Conservation (phyloP, 371 early-diverging fungal species). For the Mucor sp. region DNA sequence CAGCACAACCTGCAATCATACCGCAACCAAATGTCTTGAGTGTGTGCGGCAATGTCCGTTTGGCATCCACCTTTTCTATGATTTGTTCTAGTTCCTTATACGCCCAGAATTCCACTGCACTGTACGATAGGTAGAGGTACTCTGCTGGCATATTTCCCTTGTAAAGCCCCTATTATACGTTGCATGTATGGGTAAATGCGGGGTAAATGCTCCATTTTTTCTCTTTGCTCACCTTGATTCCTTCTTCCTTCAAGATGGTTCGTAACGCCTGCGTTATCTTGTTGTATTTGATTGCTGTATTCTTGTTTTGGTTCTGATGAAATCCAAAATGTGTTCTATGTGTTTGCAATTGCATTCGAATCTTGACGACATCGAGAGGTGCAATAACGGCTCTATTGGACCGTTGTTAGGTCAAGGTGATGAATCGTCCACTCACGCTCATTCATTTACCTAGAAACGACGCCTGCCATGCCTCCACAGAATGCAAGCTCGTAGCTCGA, state of each 20-base stretch:
- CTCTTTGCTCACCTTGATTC: conserved; percentile 52
- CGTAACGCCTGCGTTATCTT: conserved; percentile 56
- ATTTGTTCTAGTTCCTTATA: conserved; percentile 57
- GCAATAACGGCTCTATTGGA: conserved; percentile 71
- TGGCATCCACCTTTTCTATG: conserved; percentile 29
- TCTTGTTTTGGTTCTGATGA: not conserved
- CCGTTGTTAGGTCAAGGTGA: not conserved
- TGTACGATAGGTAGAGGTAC: conserved; percentile 88
- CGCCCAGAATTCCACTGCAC: conserved; percentile 84
- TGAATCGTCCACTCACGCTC: not conserved
- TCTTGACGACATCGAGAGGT: conserved; percentile 94
- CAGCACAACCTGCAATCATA: conserved; percentile 75
- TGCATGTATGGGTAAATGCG: not conserved
- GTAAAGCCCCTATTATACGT: conserved; percentile 84
- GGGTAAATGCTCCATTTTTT: not conserved
- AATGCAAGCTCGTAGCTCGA: conserved; percentile 59
- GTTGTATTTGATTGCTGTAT: conserved; percentile 50
- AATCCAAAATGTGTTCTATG: conserved; percentile 30
- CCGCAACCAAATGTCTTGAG: conserved; percentile 67
- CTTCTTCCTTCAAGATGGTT: conserved; percentile 74
- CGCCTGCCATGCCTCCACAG: conserved; percentile 72
- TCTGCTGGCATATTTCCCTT: conserved; percentile 94
- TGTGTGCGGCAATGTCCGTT: conserved; percentile 29
- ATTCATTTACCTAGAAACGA: conserved; percentile 56
- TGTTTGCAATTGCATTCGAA: conserved; percentile 73